Percentiles rank a stretch among this genome's conserved stretches.
phyloP scores from a whole-genome alignment of 805 yeast species.

The Ogataea glucozyma region DNA sequence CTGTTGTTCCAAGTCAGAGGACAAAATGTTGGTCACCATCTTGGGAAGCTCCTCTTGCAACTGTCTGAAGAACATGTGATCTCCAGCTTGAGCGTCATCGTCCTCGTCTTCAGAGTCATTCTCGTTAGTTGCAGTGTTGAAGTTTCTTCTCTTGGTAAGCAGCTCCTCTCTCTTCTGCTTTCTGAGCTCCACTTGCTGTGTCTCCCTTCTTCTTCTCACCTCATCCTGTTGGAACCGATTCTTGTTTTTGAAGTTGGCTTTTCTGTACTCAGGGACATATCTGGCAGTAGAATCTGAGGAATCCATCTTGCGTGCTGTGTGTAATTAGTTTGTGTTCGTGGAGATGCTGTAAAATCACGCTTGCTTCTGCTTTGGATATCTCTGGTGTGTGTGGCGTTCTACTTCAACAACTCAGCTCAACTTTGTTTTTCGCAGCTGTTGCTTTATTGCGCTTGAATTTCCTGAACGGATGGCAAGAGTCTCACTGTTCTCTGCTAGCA shows the following conservation, averaged over 20 bases:
- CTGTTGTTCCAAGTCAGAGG: conserved; percentile 76
- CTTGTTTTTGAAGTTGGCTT: conserved; percentile 93
- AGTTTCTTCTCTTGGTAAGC: conserved; percentile 89
- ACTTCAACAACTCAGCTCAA: neutral
- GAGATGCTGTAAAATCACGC: no score
- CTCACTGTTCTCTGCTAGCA: no score
- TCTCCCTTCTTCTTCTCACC: conserved; percentile 96
- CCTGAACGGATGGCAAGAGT: no score
- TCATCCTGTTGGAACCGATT: conserved; percentile 94
- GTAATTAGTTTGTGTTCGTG: conserved; percentile 7
- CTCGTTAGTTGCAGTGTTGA: conserved; percentile 44
- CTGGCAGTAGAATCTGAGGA: conserved; percentile 67
- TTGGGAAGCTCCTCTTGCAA: conserved; percentile 72
- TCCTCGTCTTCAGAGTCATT: conserved; percentile 58
- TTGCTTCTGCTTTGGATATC: no score
- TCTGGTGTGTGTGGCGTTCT: conserved; percentile 2
- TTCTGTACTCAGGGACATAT: conserved; percentile 96
- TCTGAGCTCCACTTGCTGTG: conserved; percentile 93
- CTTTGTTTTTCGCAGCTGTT: neutral
- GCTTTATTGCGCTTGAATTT: neutral
- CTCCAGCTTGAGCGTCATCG: conserved; percentile 35
- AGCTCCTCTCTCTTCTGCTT: conserved; percentile 96
- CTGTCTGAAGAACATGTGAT: conserved; percentile 43
- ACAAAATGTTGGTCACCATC: conserved; percentile 79
- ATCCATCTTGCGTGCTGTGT: conserved; percentile 55